Conservation (phyloP, 768 basidiomycete genomes). For the Polyporus arcularius region DNA sequence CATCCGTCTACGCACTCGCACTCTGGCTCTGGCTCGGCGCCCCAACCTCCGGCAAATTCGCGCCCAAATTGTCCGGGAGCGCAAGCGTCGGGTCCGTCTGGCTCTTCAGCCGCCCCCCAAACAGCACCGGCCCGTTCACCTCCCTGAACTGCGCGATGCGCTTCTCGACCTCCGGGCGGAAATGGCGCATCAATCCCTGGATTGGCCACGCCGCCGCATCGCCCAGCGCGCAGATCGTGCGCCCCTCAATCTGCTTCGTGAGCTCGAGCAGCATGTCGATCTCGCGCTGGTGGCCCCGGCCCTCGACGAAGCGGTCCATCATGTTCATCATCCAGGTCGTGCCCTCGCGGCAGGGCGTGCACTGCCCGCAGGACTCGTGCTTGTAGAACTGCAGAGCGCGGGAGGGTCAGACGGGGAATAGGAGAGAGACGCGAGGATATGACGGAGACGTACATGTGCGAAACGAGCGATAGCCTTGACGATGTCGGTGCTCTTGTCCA, state of each 20-base stretch:
- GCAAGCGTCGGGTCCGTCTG: conserved; percentile 72
- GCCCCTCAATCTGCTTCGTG: conserved; percentile 97
- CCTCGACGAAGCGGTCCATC: conserved; percentile 97
- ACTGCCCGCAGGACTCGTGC: conserved; percentile 98
- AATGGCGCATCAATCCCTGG: conserved; percentile 96
- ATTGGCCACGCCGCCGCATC: conserved; percentile 99
- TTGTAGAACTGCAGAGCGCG: conserved; percentile 76
- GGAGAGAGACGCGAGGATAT: not conserved
- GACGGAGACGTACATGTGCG: conserved; percentile 53
- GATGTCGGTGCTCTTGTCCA: conserved; percentile 97
- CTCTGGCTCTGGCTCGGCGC: conserved; percentile 17
- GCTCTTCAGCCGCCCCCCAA: conserved; percentile 77
- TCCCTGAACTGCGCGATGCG: conserved; percentile 80
- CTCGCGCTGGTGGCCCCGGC: conserved; percentile 87
- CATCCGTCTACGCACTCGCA: not conserved
- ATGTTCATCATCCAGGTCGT: conserved; percentile 99
- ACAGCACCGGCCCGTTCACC: conserved; percentile 79
- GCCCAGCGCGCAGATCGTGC: conserved; percentile 95
- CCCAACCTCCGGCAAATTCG: conserved; percentile 40
- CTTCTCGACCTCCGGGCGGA: conserved; percentile 92
- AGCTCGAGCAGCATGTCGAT: conserved; percentile 98
- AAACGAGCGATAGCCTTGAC: conserved; percentile 94
- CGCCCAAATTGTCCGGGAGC: conserved; percentile 74
- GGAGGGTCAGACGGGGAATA: not conserved
- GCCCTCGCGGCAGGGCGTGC: conserved; percentile 91